These are phyloP conservation scores for Fraxinus quadrangulata DNA, from an alignment of 257 asterid species.

Conservation along the genomic window DNA sequence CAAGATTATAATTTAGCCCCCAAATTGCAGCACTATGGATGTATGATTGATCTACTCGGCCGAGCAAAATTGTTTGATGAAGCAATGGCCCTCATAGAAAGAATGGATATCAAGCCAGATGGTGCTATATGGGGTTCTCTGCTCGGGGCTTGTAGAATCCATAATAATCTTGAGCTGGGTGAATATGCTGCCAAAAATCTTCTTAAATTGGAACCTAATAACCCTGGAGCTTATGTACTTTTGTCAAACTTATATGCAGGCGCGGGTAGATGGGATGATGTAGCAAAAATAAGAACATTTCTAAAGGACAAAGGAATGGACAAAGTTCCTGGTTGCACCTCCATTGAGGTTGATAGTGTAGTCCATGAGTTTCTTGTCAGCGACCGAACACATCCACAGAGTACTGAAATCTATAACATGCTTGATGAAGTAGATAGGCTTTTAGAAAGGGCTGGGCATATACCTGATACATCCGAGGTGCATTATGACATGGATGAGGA, in stretches of 20 bases:
- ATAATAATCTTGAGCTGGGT: constrained; percentile 14
- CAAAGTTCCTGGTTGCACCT: constrained; percentile 18
- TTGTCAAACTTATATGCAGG: constrained; percentile 15
- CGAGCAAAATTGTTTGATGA: constrained; percentile 14
- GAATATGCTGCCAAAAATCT: constrained; percentile 11
- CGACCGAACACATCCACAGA: not conserved
- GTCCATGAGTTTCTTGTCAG: constrained; percentile 6
- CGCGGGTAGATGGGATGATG: constrained; percentile 19
- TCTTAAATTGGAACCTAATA: constrained; percentile 10
- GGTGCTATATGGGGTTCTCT: constrained; percentile 21
- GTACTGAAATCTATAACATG: not conserved
- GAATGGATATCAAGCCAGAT: constrained; percentile 12
- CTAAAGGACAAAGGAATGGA: constrained; percentile 13
- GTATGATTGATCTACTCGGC: constrained; percentile 18
- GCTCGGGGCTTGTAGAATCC: constrained; percentile 15
- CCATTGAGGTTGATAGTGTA: not conserved
- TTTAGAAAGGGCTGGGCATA: constrained; percentile 1
- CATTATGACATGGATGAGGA: constrained; percentile 13
- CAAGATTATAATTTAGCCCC: not conserved
- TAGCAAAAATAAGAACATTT: constrained; percentile 12
- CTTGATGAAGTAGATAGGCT: constrained; percentile 5
- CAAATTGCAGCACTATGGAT: constrained; percentile 15
- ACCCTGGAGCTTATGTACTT: constrained; percentile 17
- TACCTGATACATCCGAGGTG: not conserved
- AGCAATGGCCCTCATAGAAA: constrained; percentile 12